Percentiles rank a stretch among this genome's conserved stretches.
Evolutionary conservation across 768 basidiomycete species (phyloP).

Genomic region (Sistotremastrum niveocremeum): DNA sequence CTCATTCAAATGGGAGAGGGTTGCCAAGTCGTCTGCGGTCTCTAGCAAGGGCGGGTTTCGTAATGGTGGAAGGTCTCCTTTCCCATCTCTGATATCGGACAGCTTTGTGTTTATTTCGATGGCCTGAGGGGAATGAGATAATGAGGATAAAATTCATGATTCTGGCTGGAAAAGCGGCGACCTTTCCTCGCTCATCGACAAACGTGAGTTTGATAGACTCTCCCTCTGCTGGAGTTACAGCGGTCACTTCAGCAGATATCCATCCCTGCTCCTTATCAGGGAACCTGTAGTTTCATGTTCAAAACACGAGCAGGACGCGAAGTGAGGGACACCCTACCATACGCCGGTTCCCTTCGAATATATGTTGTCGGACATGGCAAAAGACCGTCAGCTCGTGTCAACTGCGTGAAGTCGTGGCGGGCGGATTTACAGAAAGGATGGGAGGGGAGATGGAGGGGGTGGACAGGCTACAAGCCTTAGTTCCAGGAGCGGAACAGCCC

Average conservation of each 20-base stretch:
- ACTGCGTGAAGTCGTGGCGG: too few relatives aligned
- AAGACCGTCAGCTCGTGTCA: background rate
- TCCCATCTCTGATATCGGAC: slow-evolving; percentile 67
- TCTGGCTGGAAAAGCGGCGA: slow-evolving; percentile 19
- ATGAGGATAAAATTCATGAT: slow-evolving; percentile 1
- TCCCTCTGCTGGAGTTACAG: slow-evolving; percentile 47
- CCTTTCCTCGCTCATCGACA: slow-evolving; percentile 87
- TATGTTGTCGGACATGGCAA: slow-evolving; percentile 75
- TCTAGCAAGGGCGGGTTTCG: slow-evolving; percentile 95
- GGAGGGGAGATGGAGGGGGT: background rate
- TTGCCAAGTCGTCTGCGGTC: slow-evolving; percentile 95
- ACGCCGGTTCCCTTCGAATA: slow-evolving; percentile 83
- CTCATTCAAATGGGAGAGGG: slow-evolving; percentile 95
- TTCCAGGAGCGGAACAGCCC: too few relatives aligned
- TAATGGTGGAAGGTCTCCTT: slow-evolving; percentile 76
- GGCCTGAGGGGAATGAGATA: slow-evolving; percentile 36
- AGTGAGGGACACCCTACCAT: slow-evolving; percentile 20
- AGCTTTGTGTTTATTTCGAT: slow-evolving; percentile 63
- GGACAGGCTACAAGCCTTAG: background rate
- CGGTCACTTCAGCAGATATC: slow-evolving; percentile 77
- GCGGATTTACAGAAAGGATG: background rate
- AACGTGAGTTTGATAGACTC: slow-evolving; percentile 76
- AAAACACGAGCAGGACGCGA: too few relatives aligned
- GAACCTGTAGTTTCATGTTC: slow-evolving; percentile 29
- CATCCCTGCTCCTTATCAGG: slow-evolving; percentile 90